Conservation (phyloP, 2,329 filamentous ascomycete species). For the Calycina herbarum region DNA sequence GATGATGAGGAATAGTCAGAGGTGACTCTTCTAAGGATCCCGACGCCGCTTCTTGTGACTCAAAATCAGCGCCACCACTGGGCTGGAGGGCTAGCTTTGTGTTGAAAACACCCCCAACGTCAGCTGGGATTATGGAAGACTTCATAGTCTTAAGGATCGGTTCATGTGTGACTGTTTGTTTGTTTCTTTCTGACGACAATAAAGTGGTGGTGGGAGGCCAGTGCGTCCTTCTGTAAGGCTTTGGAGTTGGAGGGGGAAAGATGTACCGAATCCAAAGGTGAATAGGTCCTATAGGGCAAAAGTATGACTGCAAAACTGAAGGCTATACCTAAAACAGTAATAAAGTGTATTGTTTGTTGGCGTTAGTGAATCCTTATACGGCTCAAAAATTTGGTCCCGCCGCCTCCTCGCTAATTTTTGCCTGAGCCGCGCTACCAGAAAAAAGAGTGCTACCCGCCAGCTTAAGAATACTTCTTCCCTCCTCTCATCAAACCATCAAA, state of each 20-base stretch:
- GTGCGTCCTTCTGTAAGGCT: background rate
- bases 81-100: conserved; percentile 19
- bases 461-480: conserved; percentile 6
- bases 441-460: conserved; percentile 21
- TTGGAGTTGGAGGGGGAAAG: background rate
- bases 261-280: background rate
- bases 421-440: conserved; percentile 1
- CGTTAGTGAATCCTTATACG: background rate
- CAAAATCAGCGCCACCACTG: conserved; percentile 23
- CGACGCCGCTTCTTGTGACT: conserved; percentile 22
- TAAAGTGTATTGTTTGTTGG: background rate
- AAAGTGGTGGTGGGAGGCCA: background rate
- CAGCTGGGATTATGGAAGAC: conserved; percentile 19
- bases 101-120: conserved; percentile 15
- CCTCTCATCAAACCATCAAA: conserved; percentile 22
- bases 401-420: conserved; percentile 1
- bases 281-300: background rate
- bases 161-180: background rate
- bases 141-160: background rate
- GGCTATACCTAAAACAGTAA: background rate
- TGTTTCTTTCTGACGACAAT: background rate
- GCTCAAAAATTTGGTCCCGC: background rate
- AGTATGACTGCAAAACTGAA: background rate
- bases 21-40: conserved; percentile 36
- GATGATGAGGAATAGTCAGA: conserved; percentile 71